phyloP scores from a whole-genome alignment of 495 filamentous ascomycete species.

The Aspergillus sparsus region DNA sequence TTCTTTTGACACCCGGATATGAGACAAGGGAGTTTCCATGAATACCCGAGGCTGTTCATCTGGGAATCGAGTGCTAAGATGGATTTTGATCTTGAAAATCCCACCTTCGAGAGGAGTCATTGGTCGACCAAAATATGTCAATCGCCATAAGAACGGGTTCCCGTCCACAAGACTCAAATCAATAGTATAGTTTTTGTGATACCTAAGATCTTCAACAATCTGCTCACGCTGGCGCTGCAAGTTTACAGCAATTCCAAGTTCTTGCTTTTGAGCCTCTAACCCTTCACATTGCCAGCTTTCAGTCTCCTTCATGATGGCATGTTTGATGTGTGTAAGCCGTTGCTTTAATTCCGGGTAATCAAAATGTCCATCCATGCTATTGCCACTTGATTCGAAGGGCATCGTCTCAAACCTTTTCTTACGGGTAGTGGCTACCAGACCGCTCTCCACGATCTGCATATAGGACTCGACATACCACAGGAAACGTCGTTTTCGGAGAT shows the following conservation, averaged over 20 bases:
- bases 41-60: conserved; percentile 86
- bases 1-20: conserved; percentile 78
- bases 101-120: conserved; percentile 95
- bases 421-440: conserved; percentile 51
- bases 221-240: conserved; percentile 83
- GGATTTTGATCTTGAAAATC: conserved; percentile 76
- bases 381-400: conserved; percentile 80
- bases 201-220: conserved; percentile 70
- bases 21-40: conserved; percentile 80
- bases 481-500: conserved; percentile 88
- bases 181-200: conserved; percentile 65
- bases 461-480: conserved; percentile 96
- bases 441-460: conserved; percentile 61
- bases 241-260: conserved; percentile 74
- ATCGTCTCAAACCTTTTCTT: conserved; percentile 67
- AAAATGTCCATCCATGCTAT: conserved; percentile 86
- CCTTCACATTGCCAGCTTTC: conserved; percentile 72
- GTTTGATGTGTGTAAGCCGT: conserved; percentile 65
- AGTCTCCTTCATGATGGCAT: conserved; percentile 70
- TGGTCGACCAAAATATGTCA: conserved; percentile 86
- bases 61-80: conserved; percentile 85
- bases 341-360: conserved; percentile 73
- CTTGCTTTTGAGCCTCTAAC: conserved; percentile 58
- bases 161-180: conserved; percentile 70
- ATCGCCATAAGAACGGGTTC: conserved; percentile 55